These are phyloP conservation scores for Colletotrichum sp. DNA, from an alignment of 2,329 filamentous ascomycete species.

Conservation along the genomic window DNA sequence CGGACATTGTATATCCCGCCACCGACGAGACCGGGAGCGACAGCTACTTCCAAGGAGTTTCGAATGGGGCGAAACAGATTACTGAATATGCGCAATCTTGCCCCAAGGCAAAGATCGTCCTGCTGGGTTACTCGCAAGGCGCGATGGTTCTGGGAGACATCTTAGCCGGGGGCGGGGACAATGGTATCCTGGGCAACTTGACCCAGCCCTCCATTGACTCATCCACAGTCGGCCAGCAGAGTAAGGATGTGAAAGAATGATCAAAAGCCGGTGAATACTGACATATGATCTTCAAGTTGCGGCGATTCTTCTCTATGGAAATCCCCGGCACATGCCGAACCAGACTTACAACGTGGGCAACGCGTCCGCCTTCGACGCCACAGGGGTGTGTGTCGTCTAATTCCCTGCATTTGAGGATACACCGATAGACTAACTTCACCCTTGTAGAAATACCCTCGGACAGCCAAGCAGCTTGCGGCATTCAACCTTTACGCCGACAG, in stretches of 20 bases:
- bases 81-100: neutral
- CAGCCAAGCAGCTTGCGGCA: neutral
- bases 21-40: neutral
- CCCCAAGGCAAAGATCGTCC: neutral
- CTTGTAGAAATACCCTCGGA: neutral
- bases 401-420: neutral
- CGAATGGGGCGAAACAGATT: neutral
- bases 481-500: neutral
- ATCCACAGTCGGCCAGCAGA: neutral
- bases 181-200: neutral
- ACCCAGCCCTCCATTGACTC: neutral
- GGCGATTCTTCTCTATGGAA: neutral
- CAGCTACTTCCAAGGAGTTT: neutral
- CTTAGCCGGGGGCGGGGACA: neutral
- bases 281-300: neutral
- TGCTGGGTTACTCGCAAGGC: neutral
- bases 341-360: neutral
- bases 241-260: neutral
- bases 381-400: neutral
- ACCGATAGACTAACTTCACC: neutral
- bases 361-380: neutral
- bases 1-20: neutral
- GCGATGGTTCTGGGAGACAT: neutral
- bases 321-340: neutral
- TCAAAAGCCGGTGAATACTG: accelerated